Evolutionary conservation across 164 flowering plant genomes (phyloP), one percentile per base, ranked within the genome.

Genomic region (Houttuynia cordata): DNA sequence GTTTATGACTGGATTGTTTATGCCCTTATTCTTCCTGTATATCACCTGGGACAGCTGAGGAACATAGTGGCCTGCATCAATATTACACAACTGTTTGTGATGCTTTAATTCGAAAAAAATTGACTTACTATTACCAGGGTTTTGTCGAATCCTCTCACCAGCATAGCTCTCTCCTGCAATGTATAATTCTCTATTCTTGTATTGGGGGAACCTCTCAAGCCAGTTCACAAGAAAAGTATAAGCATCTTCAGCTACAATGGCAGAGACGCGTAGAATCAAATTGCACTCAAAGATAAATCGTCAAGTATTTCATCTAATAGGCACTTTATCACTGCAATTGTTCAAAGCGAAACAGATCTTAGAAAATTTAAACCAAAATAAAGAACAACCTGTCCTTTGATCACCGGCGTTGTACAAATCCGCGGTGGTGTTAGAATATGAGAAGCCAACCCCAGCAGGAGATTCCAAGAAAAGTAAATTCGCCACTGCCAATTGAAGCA

Each of bases 101-200:
- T 14, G 55, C 1, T 7, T 8, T 17, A 1, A n/a, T 1, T 17
- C 2, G 24, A 52, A n/a, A 52, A n/a, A n/a, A n/a, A 1, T 22
- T 8, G 22, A 22, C 23, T n/a, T n/a, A n/a, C n/a, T n/a, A 52
- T 4, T 52, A 10, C 49, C 55, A 22, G 37, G 6, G 37, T 2
- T 6, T 30, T 30, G 37, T 30, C 37, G 2, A 30, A 30, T 8
- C 23, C n/a, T 24, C 63, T 39, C 52, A 87, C 98, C 97, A 78
- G 97, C 99, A 78, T 93, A 93, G 73, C 99, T 93, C 74, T 93
- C 99, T 60, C 99, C 99, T 37, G 91, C 85, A 68, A 93, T 90
- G 77, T 90, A 93, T 75, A 93, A 90, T 17, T 81, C 93, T 64
- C 96, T 75, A 63, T 86, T 79, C 76, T 88, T 85, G 80, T 93